Base-by-base conservation (phyloP, 352 stramenopile species). In the Blastocystis sp. region DNA sequence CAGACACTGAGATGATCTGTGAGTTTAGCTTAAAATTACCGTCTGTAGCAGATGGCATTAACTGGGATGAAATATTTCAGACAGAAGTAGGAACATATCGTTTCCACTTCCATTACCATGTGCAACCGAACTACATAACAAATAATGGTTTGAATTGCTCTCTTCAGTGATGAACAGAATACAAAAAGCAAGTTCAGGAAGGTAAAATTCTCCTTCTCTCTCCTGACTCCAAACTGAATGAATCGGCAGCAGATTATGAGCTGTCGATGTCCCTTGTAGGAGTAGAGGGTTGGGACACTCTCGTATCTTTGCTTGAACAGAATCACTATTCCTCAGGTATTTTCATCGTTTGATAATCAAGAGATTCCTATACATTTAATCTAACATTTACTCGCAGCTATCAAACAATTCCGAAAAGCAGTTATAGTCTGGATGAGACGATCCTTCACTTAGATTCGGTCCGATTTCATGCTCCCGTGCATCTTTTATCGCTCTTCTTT, bases 1-100 rank as follows among this genome's bases (percentile, higher is more conserved):
- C n/a, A 68, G 6, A 50, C 50, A 23, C 8, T 54, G 47, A 34
- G 5, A 37, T 20, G 7, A 11, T 43, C 7, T 69, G 3, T 9
- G 47, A 34, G 26, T 68, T 84, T 8, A 29, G 50, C n/a, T 18
- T 84, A 15, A 26, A 23, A 5, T 41, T 66, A 15, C 73, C 73
- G 2, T n/a, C 53, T 6, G 47, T 84, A 0, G 47, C 20, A 23
- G 73, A 84, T 11, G 43, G 15, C 18, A 26, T 84, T 3, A 66
- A 84, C 43, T 84, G 73, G 73, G 47, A 68, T 13, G n/a, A 41
- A 9, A 23, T 84, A 26, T 84, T 66, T 26, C 43, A 84, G 53
- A 53, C 56, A n/a, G 43, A 64, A 15, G 39, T 29, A 11, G 53
- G 41, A 23, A 34, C 59, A n/a, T 53, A 66, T 29, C 73, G 53